phyloP scores from a whole-genome alignment of 1,139 yeast species.

The Wickerhamomyces sp. region DNA sequence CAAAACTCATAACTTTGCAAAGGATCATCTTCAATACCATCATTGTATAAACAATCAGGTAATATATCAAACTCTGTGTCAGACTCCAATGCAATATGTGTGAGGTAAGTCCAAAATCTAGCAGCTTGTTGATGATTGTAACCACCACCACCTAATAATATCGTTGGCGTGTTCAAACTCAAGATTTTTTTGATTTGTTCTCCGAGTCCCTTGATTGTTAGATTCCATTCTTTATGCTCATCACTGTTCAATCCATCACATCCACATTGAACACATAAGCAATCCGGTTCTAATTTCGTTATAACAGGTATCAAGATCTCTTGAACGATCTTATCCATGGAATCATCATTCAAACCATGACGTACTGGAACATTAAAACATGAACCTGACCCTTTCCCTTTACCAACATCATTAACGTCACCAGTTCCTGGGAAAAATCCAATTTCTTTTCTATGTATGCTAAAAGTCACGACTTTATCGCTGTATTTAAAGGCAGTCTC shows the following conservation, averaged over 20 bases:
- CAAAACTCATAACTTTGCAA: slow-evolving; percentile 39
- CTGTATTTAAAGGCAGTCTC: slow-evolving; percentile 58
- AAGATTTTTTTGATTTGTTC: slow-evolving; percentile 32
- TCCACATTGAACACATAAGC: slow-evolving; percentile 62
- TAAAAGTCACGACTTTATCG: slow-evolving; percentile 52
- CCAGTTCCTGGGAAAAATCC: slow-evolving; percentile 82
- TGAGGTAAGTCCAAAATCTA: slow-evolving; percentile 58
- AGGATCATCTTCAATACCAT: slow-evolving; percentile 35
- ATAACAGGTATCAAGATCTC: slow-evolving; percentile 43
- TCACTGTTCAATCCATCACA: slow-evolving; percentile 66
- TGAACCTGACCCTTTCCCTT: slow-evolving; percentile 32
- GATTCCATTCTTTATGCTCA: slow-evolving; percentile 62
- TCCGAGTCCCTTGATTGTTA: slow-evolving; percentile 49
- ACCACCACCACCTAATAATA: slow-evolving; percentile 77
- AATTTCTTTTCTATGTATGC: slow-evolving; percentile 56
- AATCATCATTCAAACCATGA: slow-evolving; percentile 49
- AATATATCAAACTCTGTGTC: slow-evolving; percentile 30
- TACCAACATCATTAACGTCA: slow-evolving; percentile 28
- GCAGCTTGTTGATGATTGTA: slow-evolving; percentile 61
- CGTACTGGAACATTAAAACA: slow-evolving; percentile 52
- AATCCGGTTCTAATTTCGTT: slow-evolving; percentile 39
- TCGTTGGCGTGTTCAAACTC: slow-evolving; percentile 29
- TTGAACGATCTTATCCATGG: slow-evolving; percentile 33
- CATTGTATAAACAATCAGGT: slow-evolving; percentile 56
- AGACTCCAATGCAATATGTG: slow-evolving; percentile 28